Percentiles rank a stretch among this genome's conserved stretches.
These are phyloP conservation scores for Alternaria sp. DNA, from an alignment of 2,329 filamentous ascomycete genomes.

Conservation along the genomic window DNA sequence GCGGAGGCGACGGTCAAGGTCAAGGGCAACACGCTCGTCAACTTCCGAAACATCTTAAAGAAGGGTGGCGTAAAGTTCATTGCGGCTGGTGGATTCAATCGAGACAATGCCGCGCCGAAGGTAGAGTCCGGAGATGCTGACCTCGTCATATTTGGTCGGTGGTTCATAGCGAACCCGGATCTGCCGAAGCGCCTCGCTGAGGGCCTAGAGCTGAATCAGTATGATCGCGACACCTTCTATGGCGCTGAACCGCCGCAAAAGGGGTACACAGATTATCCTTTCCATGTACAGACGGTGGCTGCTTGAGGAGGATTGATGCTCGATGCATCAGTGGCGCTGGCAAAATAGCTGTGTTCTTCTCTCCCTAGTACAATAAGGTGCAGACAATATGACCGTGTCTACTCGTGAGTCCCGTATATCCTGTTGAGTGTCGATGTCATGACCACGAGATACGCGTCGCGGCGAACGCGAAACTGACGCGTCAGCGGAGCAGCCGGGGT, in stretches of 20 bases:
- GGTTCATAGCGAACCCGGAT: conserved; percentile 57
- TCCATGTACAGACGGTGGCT: conserved; percentile 28
- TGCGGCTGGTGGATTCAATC: conserved; percentile 62
- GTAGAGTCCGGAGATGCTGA: conserved; percentile 52
- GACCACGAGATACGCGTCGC: background rate
- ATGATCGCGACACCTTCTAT: conserved; percentile 57
- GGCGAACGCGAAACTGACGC: background rate
- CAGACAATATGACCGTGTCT: background rate
- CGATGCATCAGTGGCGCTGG: conserved; percentile 18
- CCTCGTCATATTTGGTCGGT: conserved; percentile 53
- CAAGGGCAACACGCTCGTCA: conserved; percentile 37
- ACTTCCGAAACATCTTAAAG: conserved; percentile 56
- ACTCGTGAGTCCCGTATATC: background rate
- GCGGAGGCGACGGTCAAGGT: conserved; percentile 39
- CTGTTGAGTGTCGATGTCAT: background rate
- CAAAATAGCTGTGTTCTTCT: background rate
- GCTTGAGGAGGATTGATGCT: conserved; percentile 18
- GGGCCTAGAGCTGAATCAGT: conserved; percentile 47
- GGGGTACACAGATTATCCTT: conserved; percentile 53
- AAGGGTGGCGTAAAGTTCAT: conserved; percentile 60
- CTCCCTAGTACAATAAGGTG: background rate
- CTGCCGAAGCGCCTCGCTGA: conserved; percentile 52
- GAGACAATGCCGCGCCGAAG: conserved; percentile 59
- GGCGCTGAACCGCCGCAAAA: conserved; percentile 43
- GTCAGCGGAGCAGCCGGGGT: background rate